Conservation (phyloP, 1,284 basidiomycete genomes). For the Sphaerobolus stellatus region DNA sequence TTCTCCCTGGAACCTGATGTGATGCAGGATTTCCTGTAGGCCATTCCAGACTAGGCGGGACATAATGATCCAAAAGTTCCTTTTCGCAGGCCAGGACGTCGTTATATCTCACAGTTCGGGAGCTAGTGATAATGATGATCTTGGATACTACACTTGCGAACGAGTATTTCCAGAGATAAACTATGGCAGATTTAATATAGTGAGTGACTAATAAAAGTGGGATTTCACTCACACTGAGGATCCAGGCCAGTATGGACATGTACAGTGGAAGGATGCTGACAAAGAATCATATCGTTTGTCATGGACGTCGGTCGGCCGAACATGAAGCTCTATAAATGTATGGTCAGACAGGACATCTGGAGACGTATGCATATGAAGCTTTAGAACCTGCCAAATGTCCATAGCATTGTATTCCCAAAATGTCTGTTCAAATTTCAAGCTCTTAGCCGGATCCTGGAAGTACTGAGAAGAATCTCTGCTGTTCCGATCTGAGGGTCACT, state of each 20-base stretch:
- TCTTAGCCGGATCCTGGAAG: not conserved
- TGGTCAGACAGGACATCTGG: not conserved
- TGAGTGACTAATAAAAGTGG: not conserved
- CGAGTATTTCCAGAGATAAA: conserved; percentile 8
- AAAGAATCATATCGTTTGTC: not conserved
- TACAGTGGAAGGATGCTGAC: not conserved
- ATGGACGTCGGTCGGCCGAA: conserved; percentile 8
- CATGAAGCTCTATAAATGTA: conserved; percentile 3
- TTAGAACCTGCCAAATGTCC: conserved; percentile 8
- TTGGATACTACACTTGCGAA: conserved; percentile 5
- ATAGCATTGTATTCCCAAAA: conserved; percentile 11
- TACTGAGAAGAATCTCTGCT: not conserved
- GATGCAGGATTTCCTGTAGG: not conserved
- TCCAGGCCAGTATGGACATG: not conserved
- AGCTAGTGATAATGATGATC: not conserved
- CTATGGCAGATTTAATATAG: not conserved
- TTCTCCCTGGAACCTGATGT: not conserved
- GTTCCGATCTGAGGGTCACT: conserved; percentile 4
- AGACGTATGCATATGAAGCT: not conserved
- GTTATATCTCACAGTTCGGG: not conserved
- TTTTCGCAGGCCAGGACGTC: conserved; percentile 10
- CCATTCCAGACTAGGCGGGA: conserved; percentile 1
- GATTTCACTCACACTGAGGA: not conserved
- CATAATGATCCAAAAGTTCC: not conserved
- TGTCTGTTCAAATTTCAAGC: conserved; percentile 1